A percentile compares a stretch with the other conserved stretches of the same genome.
Evolutionary conservation across 352 stramenopile species (phyloP).

Genomic region (Achlya hypogyna): DNA sequence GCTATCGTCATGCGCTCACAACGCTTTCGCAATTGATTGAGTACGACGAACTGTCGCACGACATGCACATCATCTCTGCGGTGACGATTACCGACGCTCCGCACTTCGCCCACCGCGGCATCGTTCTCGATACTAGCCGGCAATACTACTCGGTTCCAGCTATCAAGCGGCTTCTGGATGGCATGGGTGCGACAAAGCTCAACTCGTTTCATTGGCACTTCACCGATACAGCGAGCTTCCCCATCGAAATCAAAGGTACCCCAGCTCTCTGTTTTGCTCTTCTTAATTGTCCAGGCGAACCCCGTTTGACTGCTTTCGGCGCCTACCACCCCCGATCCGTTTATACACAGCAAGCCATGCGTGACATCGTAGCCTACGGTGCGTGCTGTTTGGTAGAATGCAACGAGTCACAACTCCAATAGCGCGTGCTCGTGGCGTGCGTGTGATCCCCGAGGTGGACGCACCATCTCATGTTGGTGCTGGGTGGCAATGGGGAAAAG

Average conservation of each 20-base stretch:
- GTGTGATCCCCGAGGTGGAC: conserved; percentile 26
- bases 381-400: neutral
- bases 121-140: conserved; percentile 20
- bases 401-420: neutral
- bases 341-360: conserved; percentile 24
- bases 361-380: conserved; percentile 24
- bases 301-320: conserved; percentile 4
- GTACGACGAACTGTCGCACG: conserved; percentile 17
- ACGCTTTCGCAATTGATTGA: conserved; percentile 17
- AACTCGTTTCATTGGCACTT: conserved; percentile 24
- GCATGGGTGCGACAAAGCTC: conserved; percentile 14
- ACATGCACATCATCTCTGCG: neutral
- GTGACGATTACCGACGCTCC: conserved; percentile 3
- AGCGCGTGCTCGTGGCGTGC: conserved; percentile 23
- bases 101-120: conserved; percentile 1
- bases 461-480: conserved; percentile 20
- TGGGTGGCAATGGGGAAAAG: conserved; percentile 17
- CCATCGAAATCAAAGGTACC: conserved; percentile 20
- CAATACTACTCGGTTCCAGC: conserved; percentile 16
- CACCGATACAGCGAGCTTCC: conserved; percentile 19
- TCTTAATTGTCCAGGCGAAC: conserved; percentile 5
- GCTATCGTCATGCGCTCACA: conserved; percentile 14
- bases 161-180: conserved; percentile 18
- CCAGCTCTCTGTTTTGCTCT: neutral
- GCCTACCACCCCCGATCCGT: conserved; percentile 15